Evolutionary conservation across 2,329 filamentous ascomycete genomes (phyloP).

Genomic region (Fusarium siculi): DNA sequence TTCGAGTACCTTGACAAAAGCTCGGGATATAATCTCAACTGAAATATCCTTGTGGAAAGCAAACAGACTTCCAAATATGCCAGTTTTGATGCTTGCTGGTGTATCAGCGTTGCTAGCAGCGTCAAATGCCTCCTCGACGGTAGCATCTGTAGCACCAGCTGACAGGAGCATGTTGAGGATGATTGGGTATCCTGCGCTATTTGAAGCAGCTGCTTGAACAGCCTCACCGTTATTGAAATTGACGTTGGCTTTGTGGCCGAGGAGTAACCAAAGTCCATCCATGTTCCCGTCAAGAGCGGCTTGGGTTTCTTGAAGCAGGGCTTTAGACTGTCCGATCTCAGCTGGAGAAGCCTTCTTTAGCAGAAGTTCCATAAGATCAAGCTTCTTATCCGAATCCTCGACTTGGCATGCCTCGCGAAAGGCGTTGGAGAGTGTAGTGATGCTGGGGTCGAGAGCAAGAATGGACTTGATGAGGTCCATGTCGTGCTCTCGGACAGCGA

Average conservation of each 20-base stretch:
- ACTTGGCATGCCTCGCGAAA: background rate
- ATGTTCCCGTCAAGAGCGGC: background rate
- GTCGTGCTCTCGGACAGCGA: background rate
- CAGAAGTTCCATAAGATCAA: background rate
- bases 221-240: conserved; percentile 8
- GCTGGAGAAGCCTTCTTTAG: background rate
- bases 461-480: background rate
- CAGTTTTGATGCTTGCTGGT: background rate
- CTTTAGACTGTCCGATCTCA: conserved; percentile 13
- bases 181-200: background rate
- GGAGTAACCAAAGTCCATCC: background rate
- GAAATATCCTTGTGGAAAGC: background rate
- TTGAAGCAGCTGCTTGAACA: conserved; percentile 3
- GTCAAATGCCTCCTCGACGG: conserved; percentile 3
- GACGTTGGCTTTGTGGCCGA: conserved; percentile 12
- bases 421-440: background rate
- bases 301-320: conserved; percentile 2
- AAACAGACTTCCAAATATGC: background rate
- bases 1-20: background rate
- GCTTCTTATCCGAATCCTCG: background rate
- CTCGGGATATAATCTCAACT: background rate
- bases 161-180: conserved; percentile 12
- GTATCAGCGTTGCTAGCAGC: background rate
- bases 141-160: background rate
- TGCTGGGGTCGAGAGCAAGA: background rate